Conservation (phyloP, 2,329 filamentous ascomycete species). For the Ophiostoma quercus region DNA sequence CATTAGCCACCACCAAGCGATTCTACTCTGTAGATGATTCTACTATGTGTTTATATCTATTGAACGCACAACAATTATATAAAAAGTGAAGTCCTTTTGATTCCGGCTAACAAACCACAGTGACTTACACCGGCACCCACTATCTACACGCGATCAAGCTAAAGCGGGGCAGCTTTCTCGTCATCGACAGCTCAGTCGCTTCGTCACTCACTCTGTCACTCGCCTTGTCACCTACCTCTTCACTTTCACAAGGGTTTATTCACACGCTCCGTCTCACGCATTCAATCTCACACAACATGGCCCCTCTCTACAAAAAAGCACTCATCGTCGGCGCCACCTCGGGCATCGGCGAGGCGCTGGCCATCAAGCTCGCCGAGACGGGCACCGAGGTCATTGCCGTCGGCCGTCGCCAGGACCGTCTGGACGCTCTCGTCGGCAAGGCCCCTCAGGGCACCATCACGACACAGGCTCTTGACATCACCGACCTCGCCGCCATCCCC, state of each 20-base stretch:
- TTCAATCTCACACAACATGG: constrained; percentile 18
- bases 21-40: background rate
- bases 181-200: background rate
- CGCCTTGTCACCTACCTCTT: background rate
- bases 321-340: constrained; percentile 49
- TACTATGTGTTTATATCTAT: too few relatives aligned
- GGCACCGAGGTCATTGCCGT: constrained; percentile 43
- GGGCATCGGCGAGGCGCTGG: constrained; percentile 46
- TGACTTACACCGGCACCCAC: background rate
- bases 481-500: constrained; percentile 37
- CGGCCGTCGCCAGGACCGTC: constrained; percentile 43
- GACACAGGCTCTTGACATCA: constrained; percentile 40
- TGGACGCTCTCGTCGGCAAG: constrained; percentile 37
- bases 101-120: background rate
- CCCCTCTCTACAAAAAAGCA: constrained; percentile 41
- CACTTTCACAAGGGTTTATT: background rate
- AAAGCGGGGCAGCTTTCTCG: background rate
- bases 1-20: background rate
- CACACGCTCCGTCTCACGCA: background rate
- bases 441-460: constrained; percentile 24
- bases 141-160: background rate
- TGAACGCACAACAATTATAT: too few relatives aligned
- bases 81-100: background rate
- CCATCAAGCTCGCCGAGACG: constrained; percentile 34
- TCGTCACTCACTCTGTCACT: background rate